phyloP scores from a whole-genome alignment of 1,139 yeast genomes.

The Candida gigantensis region DNA sequence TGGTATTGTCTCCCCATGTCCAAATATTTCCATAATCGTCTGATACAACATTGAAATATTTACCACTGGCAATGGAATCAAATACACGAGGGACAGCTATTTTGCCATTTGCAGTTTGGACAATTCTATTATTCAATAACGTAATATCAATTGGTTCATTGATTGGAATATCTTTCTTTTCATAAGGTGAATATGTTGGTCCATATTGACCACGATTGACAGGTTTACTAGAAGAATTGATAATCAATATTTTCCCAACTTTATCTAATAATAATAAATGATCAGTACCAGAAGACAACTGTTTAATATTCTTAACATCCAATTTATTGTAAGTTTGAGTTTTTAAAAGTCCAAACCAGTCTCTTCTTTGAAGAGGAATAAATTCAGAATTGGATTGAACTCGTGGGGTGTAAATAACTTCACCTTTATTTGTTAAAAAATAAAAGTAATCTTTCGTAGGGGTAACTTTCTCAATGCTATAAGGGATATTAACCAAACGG shows the following conservation, averaged over 20 bases:
- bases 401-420: slow-evolving; percentile 53
- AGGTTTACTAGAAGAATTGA: slow-evolving; percentile 52
- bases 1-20: slow-evolving; percentile 82
- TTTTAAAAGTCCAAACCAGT: slow-evolving; percentile 25
- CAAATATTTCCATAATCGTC: slow-evolving; percentile 66
- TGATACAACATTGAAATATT: slow-evolving; percentile 66
- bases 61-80: slow-evolving; percentile 68
- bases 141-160: slow-evolving; percentile 37
- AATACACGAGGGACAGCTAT: slow-evolving; percentile 45
- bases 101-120: slow-evolving; percentile 24
- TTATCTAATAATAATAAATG: slow-evolving; percentile 67
- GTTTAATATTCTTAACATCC: slow-evolving; percentile 41
- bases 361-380: slow-evolving; percentile 20
- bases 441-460: slow-evolving; percentile 61
- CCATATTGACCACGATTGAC: slow-evolving; percentile 80
- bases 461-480: slow-evolving; percentile 50
- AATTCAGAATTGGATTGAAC: slow-evolving; percentile 19
- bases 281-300: slow-evolving; percentile 59
- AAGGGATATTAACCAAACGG: slow-evolving; percentile 32
- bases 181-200: slow-evolving; percentile 69
- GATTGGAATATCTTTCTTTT: slow-evolving; percentile 21
- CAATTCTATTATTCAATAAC: slow-evolving; percentile 37
- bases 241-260: slow-evolving; percentile 64
- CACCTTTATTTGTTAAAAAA: slow-evolving; percentile 55
- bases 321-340: slow-evolving; percentile 17